phyloP scores from a whole-genome alignment of 2,329 filamentous ascomycete species.

The Pseudohalonectria lignicola region DNA sequence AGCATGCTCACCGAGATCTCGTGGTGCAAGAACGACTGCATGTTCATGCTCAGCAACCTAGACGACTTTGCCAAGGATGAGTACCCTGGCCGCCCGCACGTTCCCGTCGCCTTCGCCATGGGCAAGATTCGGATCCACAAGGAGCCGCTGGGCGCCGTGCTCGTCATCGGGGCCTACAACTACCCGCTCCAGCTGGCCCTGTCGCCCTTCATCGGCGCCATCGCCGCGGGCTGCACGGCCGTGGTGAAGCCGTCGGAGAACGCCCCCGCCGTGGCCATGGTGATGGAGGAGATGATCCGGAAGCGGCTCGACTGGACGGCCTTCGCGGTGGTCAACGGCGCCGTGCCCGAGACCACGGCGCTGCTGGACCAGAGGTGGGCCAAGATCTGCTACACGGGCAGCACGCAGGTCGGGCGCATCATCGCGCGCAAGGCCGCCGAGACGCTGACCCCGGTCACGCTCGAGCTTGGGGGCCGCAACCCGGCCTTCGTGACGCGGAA shows the following conservation, averaged over 20 bases:
- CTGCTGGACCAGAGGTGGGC: slow-evolving; percentile 87
- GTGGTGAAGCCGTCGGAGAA: slow-evolving; percentile 86
- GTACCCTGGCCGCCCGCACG: slow-evolving; percentile 46
- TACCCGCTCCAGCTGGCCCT: slow-evolving; percentile 78
- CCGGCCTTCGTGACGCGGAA: slow-evolving; percentile 84
- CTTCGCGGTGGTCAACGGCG: slow-evolving; percentile 73
- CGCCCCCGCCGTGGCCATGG: slow-evolving; percentile 63
- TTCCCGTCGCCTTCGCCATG: slow-evolving; percentile 55
- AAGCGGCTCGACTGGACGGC: slow-evolving; percentile 64
- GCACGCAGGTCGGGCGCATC: slow-evolving; percentile 68
- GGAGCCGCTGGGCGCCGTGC: slow-evolving; percentile 72
- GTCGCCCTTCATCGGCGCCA: slow-evolving; percentile 74
- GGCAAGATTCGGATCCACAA: slow-evolving; percentile 70
- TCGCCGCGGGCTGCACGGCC: slow-evolving; percentile 82
- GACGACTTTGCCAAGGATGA: slow-evolving; percentile 79
- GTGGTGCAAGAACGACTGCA: slow-evolving; percentile 71
- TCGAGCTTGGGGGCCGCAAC: slow-evolving; percentile 88
- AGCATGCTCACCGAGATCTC: slow-evolving; percentile 62
- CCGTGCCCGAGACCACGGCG: slow-evolving; percentile 66
- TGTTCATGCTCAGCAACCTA: slow-evolving; percentile 68
- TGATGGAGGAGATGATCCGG: slow-evolving; percentile 69
- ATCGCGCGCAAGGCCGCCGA: slow-evolving; percentile 83
- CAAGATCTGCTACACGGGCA: slow-evolving; percentile 96
- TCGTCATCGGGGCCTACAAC: slow-evolving; percentile 92
- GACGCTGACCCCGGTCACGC: slow-evolving; percentile 73